These are phyloP conservation scores for Cystobasidiaceae sp. DNA, from an alignment of 1,284 basidiomycete species.

Conservation along the genomic window DNA sequence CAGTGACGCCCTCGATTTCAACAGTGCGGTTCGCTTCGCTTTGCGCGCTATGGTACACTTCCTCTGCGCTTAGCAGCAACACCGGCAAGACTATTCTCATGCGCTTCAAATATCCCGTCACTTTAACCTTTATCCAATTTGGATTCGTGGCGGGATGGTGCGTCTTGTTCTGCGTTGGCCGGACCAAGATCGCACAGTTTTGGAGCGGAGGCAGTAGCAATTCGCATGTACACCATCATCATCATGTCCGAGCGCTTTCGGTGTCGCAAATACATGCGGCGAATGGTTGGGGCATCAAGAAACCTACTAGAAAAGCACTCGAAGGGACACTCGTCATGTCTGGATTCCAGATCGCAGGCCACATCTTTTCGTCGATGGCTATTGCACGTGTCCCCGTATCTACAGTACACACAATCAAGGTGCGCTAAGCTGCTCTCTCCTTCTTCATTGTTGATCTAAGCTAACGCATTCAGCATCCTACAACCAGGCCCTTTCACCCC, in stretches of 20 bases:
- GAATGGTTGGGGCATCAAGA: conserved; percentile 43
- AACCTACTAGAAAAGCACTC: conserved; percentile 67
- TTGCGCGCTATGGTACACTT: conserved; percentile 70
- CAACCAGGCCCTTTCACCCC: conserved; percentile 79
- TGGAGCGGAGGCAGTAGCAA: background rate
- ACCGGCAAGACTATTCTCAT: conserved; percentile 82
- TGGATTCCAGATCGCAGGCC: conserved; percentile 84
- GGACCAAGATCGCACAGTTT: conserved; percentile 15
- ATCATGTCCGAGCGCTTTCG: conserved; percentile 32
- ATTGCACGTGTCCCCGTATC: conserved; percentile 93
- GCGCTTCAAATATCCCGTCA: conserved; percentile 78
- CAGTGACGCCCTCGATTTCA: conserved; percentile 23
- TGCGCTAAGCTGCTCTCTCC: too few relatives aligned
- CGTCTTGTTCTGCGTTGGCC: conserved; percentile 55
- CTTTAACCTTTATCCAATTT: conserved; percentile 94
- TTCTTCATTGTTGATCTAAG: too few relatives aligned
- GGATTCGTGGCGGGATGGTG: conserved; percentile 86
- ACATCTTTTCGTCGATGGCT: conserved; percentile 93
- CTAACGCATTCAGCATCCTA: background rate
- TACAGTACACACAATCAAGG: conserved; percentile 99
- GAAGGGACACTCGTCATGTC: conserved; percentile 83
- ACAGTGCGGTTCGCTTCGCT: conserved; percentile 51
- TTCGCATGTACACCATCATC: background rate
- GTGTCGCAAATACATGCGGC: conserved; percentile 31
- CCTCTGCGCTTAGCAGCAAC: conserved; percentile 80